These are phyloP conservation scores for Mortierella sp. DNA, from an alignment of 371 early-diverging fungal genomes.

Conservation along the genomic window DNA sequence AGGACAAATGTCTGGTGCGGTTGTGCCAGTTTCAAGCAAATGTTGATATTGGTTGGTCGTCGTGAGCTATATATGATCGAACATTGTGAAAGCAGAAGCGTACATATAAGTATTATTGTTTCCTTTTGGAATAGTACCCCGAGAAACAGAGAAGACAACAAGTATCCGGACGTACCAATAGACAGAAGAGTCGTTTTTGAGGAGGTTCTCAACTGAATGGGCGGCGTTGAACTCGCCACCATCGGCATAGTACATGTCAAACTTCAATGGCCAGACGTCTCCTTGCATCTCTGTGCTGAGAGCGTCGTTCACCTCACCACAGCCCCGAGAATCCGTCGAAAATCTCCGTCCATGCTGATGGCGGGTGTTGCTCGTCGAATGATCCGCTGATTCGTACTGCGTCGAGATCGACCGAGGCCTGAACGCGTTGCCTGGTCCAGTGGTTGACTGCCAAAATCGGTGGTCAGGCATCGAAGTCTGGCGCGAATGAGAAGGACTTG, in stretches of 20 bases:
- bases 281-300: slow-evolving; percentile 11
- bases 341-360: background rate
- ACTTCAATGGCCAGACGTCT: slow-evolving; percentile 51
- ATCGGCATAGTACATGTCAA: slow-evolving; percentile 51
- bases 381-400: slow-evolving; percentile 6
- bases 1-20: slow-evolving; percentile 35
- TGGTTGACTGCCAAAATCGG: background rate
- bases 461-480: background rate
- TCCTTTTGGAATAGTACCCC: too few relatives aligned
- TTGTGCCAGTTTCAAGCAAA: slow-evolving; percentile 36
- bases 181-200: slow-evolving; percentile 51
- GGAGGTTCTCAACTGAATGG: slow-evolving; percentile 49
- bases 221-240: slow-evolving; percentile 55
- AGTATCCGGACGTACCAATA: slow-evolving; percentile 34
- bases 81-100: background rate
- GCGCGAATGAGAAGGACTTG: background rate
- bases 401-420: slow-evolving; percentile 18
- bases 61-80: slow-evolving; percentile 38
- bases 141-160: too few relatives aligned
- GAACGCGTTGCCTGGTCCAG: background rate
- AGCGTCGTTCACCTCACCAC: slow-evolving; percentile 16
- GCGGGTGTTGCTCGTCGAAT: background rate
- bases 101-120: too few relatives aligned
- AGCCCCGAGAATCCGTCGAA: background rate
- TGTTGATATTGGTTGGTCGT: slow-evolving; percentile 48